Evolutionary conservation across 257 asterid genomes (phyloP), one percentile per base, ranked within the genome.

Genomic region (Asclepias syriaca): DNA sequence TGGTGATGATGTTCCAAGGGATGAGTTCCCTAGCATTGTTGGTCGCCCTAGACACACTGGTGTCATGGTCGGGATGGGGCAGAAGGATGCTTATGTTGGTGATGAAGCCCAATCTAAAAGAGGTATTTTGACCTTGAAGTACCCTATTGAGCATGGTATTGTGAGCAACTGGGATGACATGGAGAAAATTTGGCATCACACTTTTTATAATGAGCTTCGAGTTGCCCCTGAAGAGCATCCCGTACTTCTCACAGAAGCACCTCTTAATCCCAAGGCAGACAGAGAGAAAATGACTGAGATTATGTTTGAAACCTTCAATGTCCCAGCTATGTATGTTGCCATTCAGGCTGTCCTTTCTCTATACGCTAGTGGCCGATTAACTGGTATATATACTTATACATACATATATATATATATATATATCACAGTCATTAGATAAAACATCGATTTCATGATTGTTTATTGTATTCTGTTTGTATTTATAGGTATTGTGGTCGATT

Each of bases 131-230:
- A 77, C 84, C 70, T 79, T 82, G 74, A 82, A 82, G 65, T 82
- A 82, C 68, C 86, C 86, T 29, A 82, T 82, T 69, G 87, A 80
- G 61, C 87, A 83, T 54, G 87, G 84, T 19, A 83, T 83, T n/a
- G 87, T 83, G 27, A 79, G 84, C 76, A 83, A 83, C 56, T 83
- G 87, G 87, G 87, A 83, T 80, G 87, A 83, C 77, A 83, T 83
- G 87, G 87, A 83, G 71, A 83, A 80, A 72, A 83, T 83, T n/a
- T 83, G 87, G 87, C 87, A 83, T 66, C 87, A 83, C 59, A 83
- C n/a, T n/a, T n/a, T n/a, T n/a, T n/a, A n/a, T n/a, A n/a, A n/a
- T n/a, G n/a, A n/a, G n/a, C n/a, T n/a, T 46, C 87, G 87, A 75
- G 87, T 83, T 6, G 77, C 84, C 78, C 87, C 87, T 3, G 83